Percentiles rank a stretch among this genome's conserved stretches.
Conservation (phyloP, 2,329 filamentous ascomycete genomes). For the Colletotrichum acutatum region DNA sequence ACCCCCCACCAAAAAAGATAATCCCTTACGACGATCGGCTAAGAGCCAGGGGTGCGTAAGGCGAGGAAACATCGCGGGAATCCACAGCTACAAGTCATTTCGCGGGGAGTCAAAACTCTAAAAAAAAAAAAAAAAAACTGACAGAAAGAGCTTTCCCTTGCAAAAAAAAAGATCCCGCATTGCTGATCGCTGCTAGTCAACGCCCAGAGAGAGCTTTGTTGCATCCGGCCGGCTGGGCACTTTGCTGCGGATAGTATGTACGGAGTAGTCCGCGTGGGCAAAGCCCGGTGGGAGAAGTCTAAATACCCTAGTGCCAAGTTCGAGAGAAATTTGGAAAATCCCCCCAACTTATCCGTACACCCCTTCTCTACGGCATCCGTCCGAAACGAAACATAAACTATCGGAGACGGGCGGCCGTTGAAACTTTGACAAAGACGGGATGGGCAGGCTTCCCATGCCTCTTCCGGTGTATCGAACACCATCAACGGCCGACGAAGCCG, state of each 20-base stretch:
- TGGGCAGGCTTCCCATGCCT: slow-evolving; percentile 17
- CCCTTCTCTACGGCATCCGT: background rate
- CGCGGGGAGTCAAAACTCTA: background rate
- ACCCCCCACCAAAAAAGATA: background rate
- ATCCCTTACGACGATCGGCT: slow-evolving; percentile 9
- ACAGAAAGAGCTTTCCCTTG: background rate
- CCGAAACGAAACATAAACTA: slow-evolving; percentile 8
- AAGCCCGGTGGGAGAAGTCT: background rate
- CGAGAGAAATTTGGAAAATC: background rate
- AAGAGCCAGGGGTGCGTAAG: background rate
- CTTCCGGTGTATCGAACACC: background rate
- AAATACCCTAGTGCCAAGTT: background rate
- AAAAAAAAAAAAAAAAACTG: background rate
- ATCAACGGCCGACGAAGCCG: background rate
- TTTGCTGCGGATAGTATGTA: background rate
- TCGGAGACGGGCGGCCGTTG: background rate
- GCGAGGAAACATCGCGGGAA: background rate
- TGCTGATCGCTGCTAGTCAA: background rate
- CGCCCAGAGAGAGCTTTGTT: background rate
- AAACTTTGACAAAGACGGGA: background rate
- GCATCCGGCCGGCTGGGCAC: background rate
- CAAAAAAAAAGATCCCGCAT: background rate
- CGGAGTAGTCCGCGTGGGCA: background rate
- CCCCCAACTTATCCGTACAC: background rate
- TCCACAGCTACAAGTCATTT: background rate